Evolutionary conservation across 2,329 filamentous ascomycete species (phyloP).

Genomic region (Cadophora sp.): DNA sequence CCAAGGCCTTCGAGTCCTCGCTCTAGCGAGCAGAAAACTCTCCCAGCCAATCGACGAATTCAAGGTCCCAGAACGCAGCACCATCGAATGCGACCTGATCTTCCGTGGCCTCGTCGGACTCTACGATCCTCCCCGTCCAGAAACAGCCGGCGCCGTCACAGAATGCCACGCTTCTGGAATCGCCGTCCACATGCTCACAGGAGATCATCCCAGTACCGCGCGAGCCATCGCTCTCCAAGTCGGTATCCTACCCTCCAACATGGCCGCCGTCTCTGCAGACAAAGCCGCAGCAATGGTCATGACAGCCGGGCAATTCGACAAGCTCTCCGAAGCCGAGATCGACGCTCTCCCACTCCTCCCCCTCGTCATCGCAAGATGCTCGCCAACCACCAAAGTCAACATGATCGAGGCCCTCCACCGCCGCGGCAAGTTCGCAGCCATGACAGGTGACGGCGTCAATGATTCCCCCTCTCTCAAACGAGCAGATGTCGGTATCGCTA

Average conservation of each 20-base stretch:
- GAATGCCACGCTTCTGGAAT: constrained; percentile 73
- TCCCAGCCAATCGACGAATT: constrained; percentile 31
- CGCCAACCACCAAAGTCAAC: constrained; percentile 84
- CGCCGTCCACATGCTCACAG: constrained; percentile 81
- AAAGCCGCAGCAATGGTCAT: constrained; percentile 72
- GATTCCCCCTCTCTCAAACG: constrained; percentile 60
- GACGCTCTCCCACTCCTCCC: constrained; percentile 79
- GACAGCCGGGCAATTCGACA: constrained; percentile 81
- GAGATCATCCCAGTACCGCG: constrained; percentile 81
- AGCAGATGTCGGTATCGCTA: constrained; percentile 72
- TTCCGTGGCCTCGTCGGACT: constrained; percentile 73
- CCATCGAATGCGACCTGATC: constrained; percentile 70
- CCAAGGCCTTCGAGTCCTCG: constrained; percentile 72
- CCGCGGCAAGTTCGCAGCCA: constrained; percentile 68
- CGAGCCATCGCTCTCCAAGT: constrained; percentile 80
- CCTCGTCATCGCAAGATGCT: constrained; percentile 83
- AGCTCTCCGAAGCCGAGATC: constrained; percentile 75
- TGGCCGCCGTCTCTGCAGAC: constrained; percentile 61
- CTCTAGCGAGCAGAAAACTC: constrained; percentile 59
- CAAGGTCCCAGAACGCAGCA: constrained; percentile 39
- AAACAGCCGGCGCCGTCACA: constrained; percentile 62
- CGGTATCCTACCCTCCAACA: constrained; percentile 73
- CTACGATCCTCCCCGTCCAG: constrained; percentile 63
- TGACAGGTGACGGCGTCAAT: constrained; percentile 55
- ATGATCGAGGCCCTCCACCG: constrained; percentile 92